Evolutionary conservation across 2,329 filamentous ascomycete genomes (phyloP).

Genomic region (Talaromyces sp.): DNA sequence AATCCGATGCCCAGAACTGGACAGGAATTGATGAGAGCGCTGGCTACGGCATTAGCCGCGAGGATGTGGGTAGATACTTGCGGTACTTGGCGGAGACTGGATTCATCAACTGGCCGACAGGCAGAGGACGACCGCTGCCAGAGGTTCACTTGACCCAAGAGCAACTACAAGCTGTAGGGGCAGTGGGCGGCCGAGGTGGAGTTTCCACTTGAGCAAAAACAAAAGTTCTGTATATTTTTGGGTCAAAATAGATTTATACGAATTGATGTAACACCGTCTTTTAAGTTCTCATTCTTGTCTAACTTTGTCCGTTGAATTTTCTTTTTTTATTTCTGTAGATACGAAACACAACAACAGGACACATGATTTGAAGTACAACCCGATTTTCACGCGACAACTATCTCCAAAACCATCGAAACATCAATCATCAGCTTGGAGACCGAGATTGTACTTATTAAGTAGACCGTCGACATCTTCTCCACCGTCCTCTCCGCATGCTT

Average conservation of each 20-base stretch:
- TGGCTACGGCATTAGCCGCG: constrained; percentile 52
- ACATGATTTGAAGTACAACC: background rate
- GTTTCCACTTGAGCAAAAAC: constrained; percentile 1
- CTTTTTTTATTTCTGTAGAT: background rate
- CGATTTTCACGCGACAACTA: background rate
- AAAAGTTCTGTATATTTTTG: background rate
- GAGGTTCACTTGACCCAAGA: constrained; percentile 6
- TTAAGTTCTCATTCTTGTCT: background rate
- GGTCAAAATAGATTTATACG: background rate
- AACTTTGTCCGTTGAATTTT: background rate
- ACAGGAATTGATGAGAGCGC: constrained; percentile 52
- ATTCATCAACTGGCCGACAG: constrained; percentile 45
- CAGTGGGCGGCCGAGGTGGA: constrained; percentile 11
- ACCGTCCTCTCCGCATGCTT: background rate
- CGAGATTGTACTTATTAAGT: background rate
- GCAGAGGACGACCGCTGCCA: constrained; percentile 8
- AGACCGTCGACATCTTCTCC: background rate
- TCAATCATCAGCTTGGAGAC: background rate
- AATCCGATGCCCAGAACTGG: constrained; percentile 52
- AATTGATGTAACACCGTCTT: background rate
- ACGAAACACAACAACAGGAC: background rate
- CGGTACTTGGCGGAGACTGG: constrained; percentile 57
- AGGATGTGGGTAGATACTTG: constrained; percentile 59
- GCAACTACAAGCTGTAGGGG: constrained; percentile 10
- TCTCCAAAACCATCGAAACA: background rate